These are phyloP conservation scores for Zalaria sp. DNA, from an alignment of 2,329 filamentous ascomycete species.

Conservation along the genomic window DNA sequence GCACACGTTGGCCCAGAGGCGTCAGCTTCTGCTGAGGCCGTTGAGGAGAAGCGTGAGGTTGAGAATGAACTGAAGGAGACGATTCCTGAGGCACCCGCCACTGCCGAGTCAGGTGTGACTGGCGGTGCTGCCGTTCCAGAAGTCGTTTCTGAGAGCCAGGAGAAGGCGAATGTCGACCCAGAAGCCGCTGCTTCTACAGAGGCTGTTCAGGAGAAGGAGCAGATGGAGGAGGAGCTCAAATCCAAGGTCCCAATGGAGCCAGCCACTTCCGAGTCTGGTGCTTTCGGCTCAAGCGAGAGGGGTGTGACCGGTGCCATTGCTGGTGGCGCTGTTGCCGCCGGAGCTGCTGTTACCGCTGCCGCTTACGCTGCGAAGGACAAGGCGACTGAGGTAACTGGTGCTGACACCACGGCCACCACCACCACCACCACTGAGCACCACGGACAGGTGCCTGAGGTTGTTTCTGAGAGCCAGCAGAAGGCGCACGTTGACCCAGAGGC, in stretches of 20 bases:
- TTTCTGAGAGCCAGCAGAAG: slow-evolving; percentile 49
- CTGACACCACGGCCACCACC: background rate
- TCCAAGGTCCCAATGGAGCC: slow-evolving; percentile 32
- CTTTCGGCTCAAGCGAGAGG: slow-evolving; percentile 20
- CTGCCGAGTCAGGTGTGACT: slow-evolving; percentile 21
- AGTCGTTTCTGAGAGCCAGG: slow-evolving; percentile 57
- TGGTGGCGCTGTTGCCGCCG: slow-evolving; percentile 27
- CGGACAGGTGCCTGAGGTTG: slow-evolving; percentile 20
- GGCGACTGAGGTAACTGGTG: slow-evolving; percentile 10
- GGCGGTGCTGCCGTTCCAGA: slow-evolving; percentile 51
- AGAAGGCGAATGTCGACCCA: slow-evolving; percentile 45
- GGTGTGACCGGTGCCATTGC: slow-evolving; percentile 26
- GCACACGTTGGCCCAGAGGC: slow-evolving; percentile 52
- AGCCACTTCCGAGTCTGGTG: slow-evolving; percentile 8
- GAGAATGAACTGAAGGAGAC: slow-evolving; percentile 57
- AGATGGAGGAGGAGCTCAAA: slow-evolving; percentile 48
- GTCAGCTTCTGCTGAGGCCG: slow-evolving; percentile 45
- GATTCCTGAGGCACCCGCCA: slow-evolving; percentile 26
- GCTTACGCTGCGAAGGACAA: slow-evolving; percentile 19
- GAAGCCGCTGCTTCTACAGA: slow-evolving; percentile 51
- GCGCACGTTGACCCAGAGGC: slow-evolving; percentile 52
- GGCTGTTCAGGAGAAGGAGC: slow-evolving; percentile 30
- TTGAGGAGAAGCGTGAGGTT: slow-evolving; percentile 31
- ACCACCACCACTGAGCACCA: slow-evolving; percentile 14
- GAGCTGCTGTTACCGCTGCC: slow-evolving; percentile 21